Conservation (phyloP, 768 basidiomycete genomes). For the Suillus ampliporus region DNA sequence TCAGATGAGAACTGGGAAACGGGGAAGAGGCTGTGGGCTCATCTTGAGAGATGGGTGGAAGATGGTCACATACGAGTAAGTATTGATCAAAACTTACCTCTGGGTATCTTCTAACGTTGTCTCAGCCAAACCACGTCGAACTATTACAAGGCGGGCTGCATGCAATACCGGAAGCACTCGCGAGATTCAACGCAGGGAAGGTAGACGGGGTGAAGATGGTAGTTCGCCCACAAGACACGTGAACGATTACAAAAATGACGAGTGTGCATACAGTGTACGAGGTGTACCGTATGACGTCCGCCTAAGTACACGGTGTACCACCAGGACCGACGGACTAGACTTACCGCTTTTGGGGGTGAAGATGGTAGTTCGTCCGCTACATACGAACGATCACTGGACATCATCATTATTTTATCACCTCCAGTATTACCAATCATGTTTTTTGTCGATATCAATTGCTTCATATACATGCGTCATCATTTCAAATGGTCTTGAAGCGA, state of each 20-base stretch:
- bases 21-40: slow-evolving; percentile 36
- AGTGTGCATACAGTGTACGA: no score
- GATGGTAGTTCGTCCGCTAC: no score
- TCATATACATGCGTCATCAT: slow-evolving; percentile 1
- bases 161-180: slow-evolving; percentile 48
- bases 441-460: slow-evolving; percentile 6
- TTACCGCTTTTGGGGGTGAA: no score
- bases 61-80: slow-evolving; percentile 39
- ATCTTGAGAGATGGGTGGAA: slow-evolving; percentile 36
- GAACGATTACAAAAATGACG: no score
- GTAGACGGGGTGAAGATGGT: slow-evolving; percentile 54
- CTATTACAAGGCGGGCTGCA: slow-evolving; percentile 47
- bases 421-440: neutral
- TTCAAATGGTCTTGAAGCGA: neutral
- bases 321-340: no score
- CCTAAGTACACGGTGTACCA: no score
- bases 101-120: neutral
- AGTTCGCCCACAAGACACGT: slow-evolving; percentile 49
- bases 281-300: no score
- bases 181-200: slow-evolving; percentile 44
- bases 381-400: neutral
- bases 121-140: slow-evolving; percentile 50
- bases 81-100: neutral
- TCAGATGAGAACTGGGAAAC: slow-evolving; percentile 40
- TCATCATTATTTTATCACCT: slow-evolving; percentile 9